Evolutionary conservation across 352 stramenopile species (phyloP).

Genomic region (Phytophthora sp.): DNA sequence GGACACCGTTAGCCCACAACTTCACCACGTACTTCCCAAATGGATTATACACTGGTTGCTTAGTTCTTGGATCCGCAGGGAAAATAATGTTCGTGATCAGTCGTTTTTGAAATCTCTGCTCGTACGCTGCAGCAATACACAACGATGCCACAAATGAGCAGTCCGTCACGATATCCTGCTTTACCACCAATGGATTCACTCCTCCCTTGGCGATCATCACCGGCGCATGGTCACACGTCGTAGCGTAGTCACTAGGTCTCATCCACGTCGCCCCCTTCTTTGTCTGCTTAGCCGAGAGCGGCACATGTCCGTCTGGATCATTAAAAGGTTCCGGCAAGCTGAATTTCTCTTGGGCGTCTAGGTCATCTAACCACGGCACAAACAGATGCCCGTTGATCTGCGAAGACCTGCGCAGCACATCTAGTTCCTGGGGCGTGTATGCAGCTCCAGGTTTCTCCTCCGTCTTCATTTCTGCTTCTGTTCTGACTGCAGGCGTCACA

Average conservation of each 20-base stretch:
- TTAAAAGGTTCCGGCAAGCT: conserved; percentile 53
- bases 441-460: conserved; percentile 25
- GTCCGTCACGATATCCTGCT: conserved; percentile 92
- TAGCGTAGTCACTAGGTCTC: conserved; percentile 66
- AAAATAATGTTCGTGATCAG: conserved; percentile 97
- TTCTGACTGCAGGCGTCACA: background rate
- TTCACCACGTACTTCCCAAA: conserved; percentile 97
- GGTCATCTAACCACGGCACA: conserved; percentile 78
- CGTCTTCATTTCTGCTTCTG: background rate
- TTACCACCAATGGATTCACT: conserved; percentile 79
- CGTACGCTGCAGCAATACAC: conserved; percentile 92
- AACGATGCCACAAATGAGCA: conserved; percentile 94
- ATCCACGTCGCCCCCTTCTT: conserved; percentile 70
- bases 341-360: conserved; percentile 70
- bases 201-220: conserved; percentile 67
- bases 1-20: conserved; percentile 96
- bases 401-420: conserved; percentile 82
- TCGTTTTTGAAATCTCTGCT: conserved; percentile 90
- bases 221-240: conserved; percentile 50
- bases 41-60: conserved; percentile 87
- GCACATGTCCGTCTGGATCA: conserved; percentile 74
- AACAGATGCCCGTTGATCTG: conserved; percentile 88
- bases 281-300: conserved; percentile 72
- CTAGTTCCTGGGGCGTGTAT: conserved; percentile 72
- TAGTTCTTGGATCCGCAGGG: conserved; percentile 83